Base-by-base conservation (phyloP, 495 filamentous ascomycete species). In the Annulohypoxylon nitens region DNA sequence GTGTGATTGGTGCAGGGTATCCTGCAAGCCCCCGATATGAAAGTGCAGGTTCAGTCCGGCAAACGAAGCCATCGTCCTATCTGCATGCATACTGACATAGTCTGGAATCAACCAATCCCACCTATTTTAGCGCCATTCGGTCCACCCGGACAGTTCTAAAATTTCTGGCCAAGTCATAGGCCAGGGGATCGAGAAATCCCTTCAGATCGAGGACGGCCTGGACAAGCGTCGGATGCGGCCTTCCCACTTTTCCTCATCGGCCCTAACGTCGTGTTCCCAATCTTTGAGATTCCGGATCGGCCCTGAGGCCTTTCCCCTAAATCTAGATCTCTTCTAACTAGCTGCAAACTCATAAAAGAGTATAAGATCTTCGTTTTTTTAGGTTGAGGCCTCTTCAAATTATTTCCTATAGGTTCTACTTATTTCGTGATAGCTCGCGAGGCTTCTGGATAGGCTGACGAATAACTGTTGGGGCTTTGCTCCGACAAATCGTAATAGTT, bases 51-150 rank as follows among this genome's bases (percentile, higher is more conserved):
- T 36, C 60, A 61, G 53, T 60, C 41, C 71, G 71, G 66, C 55
- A 55, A 62, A 55, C 54, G 45, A 68, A 57, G 53, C 45, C 55
- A 61, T 64, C 61, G 65, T 59, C 64, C 53, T 54, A 64, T 68
- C 58, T 14, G 70, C 47, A 65, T 74, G 71, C 66, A 69, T 5
- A 47, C 61, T 74, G 71, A 69, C 71, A 74, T 74, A 66, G 60
- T 16, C 53, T 34, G 53, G 39, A 64, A 55, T 51, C 45, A 43
- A 3, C 53, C 45, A 33, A 53, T 55, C 69, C 62, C 51, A 67
- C 64, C 58, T 58, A 43, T 64, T 65, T 59, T 39, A 45, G 47
- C 66, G 71, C 66, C 65, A 62, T 61, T 53, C 45, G 70, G 70
- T 36, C 71, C 71, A 69, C 65, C 62, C 71, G 61, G 61, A 26